Conservation (phyloP, 1,284 basidiomycete species). For the Ganoderma sinense region DNA sequence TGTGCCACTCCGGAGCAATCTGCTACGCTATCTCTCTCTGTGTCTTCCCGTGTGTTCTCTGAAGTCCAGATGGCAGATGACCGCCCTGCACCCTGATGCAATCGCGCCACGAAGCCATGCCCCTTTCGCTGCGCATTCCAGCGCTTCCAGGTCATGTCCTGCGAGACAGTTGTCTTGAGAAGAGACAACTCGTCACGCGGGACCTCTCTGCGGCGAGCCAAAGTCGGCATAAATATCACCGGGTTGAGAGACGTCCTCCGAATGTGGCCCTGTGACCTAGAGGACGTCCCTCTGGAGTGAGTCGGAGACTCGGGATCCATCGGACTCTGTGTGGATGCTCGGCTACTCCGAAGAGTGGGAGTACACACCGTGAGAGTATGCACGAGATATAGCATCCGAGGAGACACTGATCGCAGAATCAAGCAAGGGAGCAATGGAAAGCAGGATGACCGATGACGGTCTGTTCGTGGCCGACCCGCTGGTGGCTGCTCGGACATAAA, state of each 20-base stretch:
- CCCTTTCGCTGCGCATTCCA: constrained; percentile 55
- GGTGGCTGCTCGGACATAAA: constrained; percentile 16
- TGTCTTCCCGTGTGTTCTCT: constrained; percentile 38
- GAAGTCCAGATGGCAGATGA: constrained; percentile 20
- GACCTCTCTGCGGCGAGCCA: constrained; percentile 54
- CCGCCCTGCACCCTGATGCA: constrained; percentile 23
- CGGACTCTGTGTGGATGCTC: constrained; percentile 46
- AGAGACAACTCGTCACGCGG: constrained; percentile 32
- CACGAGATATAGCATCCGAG: not conserved
- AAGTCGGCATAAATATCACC: constrained; percentile 53
- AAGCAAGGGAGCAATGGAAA: constrained; percentile 43
- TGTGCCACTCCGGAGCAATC: constrained; percentile 15
- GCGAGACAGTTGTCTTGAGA: constrained; percentile 35
- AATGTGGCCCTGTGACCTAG: constrained; percentile 24
- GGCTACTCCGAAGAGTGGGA: constrained; percentile 31
- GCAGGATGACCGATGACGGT: constrained; percentile 40
- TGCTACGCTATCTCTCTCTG: constrained; percentile 8
- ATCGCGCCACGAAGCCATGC: constrained; percentile 50
- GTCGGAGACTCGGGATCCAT: constrained; percentile 47
- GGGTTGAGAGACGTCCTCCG: constrained; percentile 43
- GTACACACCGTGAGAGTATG: constrained; percentile 18
- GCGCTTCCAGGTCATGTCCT: constrained; percentile 52
- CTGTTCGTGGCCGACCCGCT: constrained; percentile 49
- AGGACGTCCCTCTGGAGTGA: constrained; percentile 40
- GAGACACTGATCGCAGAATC: constrained; percentile 27